These are phyloP conservation scores for Botrytis sinoallii DNA, from an alignment of 2,329 filamentous ascomycete genomes.

Conservation along the genomic window DNA sequence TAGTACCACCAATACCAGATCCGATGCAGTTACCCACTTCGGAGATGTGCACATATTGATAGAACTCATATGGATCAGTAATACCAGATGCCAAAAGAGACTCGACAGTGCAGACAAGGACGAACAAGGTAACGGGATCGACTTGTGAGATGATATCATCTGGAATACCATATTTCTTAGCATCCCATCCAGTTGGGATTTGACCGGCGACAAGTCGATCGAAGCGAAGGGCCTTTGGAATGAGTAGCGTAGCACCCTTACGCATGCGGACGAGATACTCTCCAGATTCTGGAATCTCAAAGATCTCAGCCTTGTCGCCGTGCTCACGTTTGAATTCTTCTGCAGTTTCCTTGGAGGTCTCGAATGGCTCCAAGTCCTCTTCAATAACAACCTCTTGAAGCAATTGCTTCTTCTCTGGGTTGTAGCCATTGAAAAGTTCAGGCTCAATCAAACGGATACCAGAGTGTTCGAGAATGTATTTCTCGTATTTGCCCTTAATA, in stretches of 20 bases:
- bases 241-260: conserved; percentile 92
- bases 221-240: conserved; percentile 95
- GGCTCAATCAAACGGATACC: conserved; percentile 98
- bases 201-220: conserved; percentile 97
- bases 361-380: conserved; percentile 95
- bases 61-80: conserved; percentile 98
- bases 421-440: conserved; percentile 93
- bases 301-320: conserved; percentile 95
- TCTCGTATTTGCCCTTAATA: conserved; percentile 96
- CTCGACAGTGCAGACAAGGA: conserved; percentile 91
- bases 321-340: conserved; percentile 97
- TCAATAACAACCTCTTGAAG: conserved; percentile 97
- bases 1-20: conserved; percentile 95
- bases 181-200: conserved; percentile 95
- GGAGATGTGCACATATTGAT: conserved; percentile 98
- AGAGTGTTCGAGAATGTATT: conserved; percentile 90
- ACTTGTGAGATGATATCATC: conserved; percentile 98
- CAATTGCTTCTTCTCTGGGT: conserved; percentile 97
- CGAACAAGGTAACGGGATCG: conserved; percentile 91
- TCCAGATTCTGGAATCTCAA: conserved; percentile 88
- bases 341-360: conserved; percentile 94
- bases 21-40: conserved; percentile 98
- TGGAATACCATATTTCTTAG: conserved; percentile 91
- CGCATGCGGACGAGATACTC: conserved; percentile 92
- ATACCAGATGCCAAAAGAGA: conserved; percentile 89